phyloP scores from a whole-genome alignment of 768 basidiomycete genomes.

The Calocera cornea region DNA sequence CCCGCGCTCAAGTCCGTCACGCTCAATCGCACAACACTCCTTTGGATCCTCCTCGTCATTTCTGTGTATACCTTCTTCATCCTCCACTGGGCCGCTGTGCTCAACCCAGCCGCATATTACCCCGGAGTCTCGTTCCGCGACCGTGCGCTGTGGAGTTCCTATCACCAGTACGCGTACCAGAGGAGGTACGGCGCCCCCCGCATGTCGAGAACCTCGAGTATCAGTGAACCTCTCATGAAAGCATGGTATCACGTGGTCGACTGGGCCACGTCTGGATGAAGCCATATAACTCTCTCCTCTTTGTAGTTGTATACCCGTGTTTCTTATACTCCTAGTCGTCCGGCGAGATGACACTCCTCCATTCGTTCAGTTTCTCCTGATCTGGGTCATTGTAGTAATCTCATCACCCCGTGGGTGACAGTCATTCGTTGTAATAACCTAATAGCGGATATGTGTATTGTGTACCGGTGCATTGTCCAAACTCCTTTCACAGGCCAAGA shows the following conservation, averaged over 20 bases:
- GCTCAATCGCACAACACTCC: neutral
- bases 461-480: too few relatives aligned
- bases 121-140: neutral
- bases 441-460: neutral
- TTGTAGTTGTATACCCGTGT: neutral
- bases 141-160: neutral
- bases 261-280: neutral
- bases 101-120: neutral
- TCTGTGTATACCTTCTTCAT: neutral
- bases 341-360: neutral
- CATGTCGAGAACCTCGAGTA: neutral
- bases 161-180: conserved; percentile 1
- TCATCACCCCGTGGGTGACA: neutral
- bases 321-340: neutral
- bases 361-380: neutral
- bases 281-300: neutral
- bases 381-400: neutral
- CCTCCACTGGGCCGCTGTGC: conserved; percentile 2
- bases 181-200: neutral
- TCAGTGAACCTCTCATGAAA: neutral
- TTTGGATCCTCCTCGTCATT: neutral
- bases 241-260: neutral
- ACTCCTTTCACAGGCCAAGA: too few relatives aligned
- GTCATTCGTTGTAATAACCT: neutral
- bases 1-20: neutral